Base-by-base conservation (phyloP, 1,284 basidiomycete species). In the Lentinula novae-zelandiae region DNA sequence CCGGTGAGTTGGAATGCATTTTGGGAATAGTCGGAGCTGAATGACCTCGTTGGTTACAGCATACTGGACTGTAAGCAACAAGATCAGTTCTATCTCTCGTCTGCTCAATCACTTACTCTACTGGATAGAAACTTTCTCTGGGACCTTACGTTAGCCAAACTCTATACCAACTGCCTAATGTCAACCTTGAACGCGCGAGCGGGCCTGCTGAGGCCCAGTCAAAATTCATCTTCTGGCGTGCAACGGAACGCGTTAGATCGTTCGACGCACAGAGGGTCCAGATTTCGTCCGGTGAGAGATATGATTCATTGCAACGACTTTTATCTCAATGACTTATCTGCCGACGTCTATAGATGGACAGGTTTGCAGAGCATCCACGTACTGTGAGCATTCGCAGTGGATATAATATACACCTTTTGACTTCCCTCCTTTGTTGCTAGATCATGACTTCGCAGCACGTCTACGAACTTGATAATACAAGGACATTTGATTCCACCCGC, bases 91-190 rank as follows among this genome's bases (percentile, higher is more conserved):
- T 50, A 8, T 31, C 49, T 13, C 9, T 33, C 5, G 49, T 50
- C 2, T 7, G 31, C 15, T 50, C 9, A 27, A 31, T 33, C 22
- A 4, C 27, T 27, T 12, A n/a, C 49, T n/a, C 10, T 34, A n/a
- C 49, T 31, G 10, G 33, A 40, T 42, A 65, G 66, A 10, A 70
- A 71, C 59, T 70, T 71, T 36, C 63, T 71, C 33, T 69, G 67
- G 67, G 69, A 71, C 38, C 65, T 71, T 27, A 57, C 66, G 7
- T 58, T 71, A 1, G 64, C 66, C 15, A 69, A 70, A 53, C 60
- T 70, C n/a, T 70, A 70, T 56, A 65, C 67, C 15, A 70, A 69
- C 46, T 67, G 71, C 20, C 63, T 74, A 0, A 57, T 74, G 39
- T 69, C 70, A 1, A 72, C 68, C 0, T 61, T 72, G 12, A 72